A percentile compares a stretch with the other conserved stretches of the same genome.
These are phyloP conservation scores for Cephaloascus fragrans DNA, from an alignment of 805 yeast species.

Conservation along the genomic window DNA sequence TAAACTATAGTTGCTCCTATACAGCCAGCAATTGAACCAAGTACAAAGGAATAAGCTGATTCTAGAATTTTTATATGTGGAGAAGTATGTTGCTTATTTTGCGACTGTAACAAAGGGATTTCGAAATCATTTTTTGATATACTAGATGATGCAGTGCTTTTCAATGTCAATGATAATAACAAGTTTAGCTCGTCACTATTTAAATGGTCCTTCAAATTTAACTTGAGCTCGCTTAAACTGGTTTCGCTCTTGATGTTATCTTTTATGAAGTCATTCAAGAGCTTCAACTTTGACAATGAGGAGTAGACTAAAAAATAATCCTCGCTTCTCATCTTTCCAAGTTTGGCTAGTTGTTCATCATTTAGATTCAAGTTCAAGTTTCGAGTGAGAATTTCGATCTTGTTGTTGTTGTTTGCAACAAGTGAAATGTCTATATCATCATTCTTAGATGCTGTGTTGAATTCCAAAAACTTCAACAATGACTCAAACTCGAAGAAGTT, in stretches of 20 bases:
- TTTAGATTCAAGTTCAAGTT: too few species aligned
- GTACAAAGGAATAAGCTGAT: conserved; percentile 74
- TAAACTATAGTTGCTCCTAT: conserved; percentile 97
- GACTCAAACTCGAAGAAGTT: not conserved
- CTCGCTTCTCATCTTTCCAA: not conserved
- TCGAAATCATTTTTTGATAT: conserved; percentile 13
- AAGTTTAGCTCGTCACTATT: not conserved
- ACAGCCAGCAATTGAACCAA: conserved; percentile 95
- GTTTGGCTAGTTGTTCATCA: not conserved
- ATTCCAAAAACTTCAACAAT: not conserved
- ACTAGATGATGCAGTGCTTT: conserved; percentile 21
- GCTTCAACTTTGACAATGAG: not conserved
- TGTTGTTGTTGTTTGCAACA: not conserved
- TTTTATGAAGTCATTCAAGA: not conserved
- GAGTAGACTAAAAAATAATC: not conserved
- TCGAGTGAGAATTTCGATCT: not conserved
- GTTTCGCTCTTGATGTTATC: not conserved
- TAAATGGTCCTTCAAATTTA: not conserved
- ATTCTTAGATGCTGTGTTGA: not conserved
- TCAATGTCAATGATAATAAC: conserved; percentile 20
- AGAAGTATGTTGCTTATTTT: conserved; percentile 26
- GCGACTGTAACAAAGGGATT: conserved; percentile 7
- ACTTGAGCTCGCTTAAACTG: not conserved
- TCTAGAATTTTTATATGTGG: conserved; percentile 44
- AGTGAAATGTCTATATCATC: too few species aligned